These are phyloP conservation scores for Aotearoamyces nothofagi DNA, from an alignment of 2,329 filamentous ascomycete genomes.

Conservation along the genomic window DNA sequence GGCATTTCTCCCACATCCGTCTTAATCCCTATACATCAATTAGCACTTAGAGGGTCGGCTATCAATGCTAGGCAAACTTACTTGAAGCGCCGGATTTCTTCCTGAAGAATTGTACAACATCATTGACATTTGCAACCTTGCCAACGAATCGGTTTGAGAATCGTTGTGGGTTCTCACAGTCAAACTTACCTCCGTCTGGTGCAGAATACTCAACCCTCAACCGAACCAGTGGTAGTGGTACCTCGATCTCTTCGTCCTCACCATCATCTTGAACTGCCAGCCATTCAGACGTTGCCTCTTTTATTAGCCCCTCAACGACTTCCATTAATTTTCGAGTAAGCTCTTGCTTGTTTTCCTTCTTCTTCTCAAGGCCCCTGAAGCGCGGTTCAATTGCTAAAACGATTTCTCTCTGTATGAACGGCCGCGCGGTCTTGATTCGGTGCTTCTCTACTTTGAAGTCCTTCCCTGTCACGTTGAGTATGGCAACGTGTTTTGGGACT, in stretches of 20 bases:
- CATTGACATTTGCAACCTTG: constrained; percentile 86
- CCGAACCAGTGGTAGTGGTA: constrained; percentile 71
- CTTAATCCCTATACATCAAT: constrained; percentile 20
- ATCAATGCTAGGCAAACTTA: constrained; percentile 17
- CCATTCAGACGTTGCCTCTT: constrained; percentile 73
- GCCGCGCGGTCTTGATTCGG: constrained; percentile 74
- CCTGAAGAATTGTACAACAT: constrained; percentile 84
- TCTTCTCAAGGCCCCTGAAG: constrained; percentile 64
- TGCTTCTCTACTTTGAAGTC: constrained; percentile 71
- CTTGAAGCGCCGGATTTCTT: constrained; percentile 54
- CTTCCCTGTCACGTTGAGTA: constrained; percentile 70
- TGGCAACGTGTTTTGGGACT: constrained; percentile 77
- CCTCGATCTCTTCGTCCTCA: constrained; percentile 40
- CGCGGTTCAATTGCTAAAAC: constrained; percentile 58
- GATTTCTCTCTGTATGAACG: constrained; percentile 79
- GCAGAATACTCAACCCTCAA: constrained; percentile 84
- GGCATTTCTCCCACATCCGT: constrained; percentile 39
- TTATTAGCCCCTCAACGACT: constrained; percentile 76
- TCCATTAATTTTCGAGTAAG: constrained; percentile 63
- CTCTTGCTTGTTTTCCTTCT: constrained; percentile 69
- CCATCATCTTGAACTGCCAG: constrained; percentile 54
- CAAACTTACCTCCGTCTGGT: constrained; percentile 70
- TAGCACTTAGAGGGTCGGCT: constrained; percentile 3
- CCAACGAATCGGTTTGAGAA: constrained; percentile 86
- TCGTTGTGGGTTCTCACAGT: constrained; percentile 88